Conservation (phyloP, 169 alveolate genomes). For the Eimeria zaria region DNA sequence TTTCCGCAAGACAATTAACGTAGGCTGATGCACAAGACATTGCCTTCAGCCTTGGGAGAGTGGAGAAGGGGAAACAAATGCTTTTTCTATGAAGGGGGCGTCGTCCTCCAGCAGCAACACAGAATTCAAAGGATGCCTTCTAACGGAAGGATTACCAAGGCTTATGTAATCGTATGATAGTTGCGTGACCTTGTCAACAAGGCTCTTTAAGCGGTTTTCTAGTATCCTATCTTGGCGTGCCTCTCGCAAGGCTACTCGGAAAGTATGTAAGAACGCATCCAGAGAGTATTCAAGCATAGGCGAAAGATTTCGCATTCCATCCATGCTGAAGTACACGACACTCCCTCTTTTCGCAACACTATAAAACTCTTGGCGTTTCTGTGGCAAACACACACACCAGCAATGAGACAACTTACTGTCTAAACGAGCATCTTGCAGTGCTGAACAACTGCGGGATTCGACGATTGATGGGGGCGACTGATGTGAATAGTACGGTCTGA, state of each 20-base stretch:
- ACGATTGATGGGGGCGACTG: not conserved
- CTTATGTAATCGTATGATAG: constrained; percentile 96
- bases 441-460: not conserved
- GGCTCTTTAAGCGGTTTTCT: constrained; percentile 94
- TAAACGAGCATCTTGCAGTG: not conserved
- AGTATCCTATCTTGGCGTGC: constrained; percentile 96
- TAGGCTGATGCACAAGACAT: not conserved
- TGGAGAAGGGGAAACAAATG: not conserved
- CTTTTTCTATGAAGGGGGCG: not conserved
- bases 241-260: constrained; percentile 94
- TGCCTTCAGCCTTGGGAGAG: not conserved
- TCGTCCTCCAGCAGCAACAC: not conserved
- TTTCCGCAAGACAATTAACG: not conserved
- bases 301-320: constrained; percentile 95
- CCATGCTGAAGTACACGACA: constrained; percentile 95
- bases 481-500: not conserved
- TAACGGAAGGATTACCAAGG: constrained; percentile 88
- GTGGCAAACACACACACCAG: not conserved
- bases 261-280: constrained; percentile 94
- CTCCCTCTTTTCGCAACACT: constrained; percentile 89
- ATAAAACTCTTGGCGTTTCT: constrained; percentile 82
- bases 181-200: constrained; percentile 95
- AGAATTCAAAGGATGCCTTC: not conserved
- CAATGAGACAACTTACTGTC: not conserved
- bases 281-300: constrained; percentile 97